Evolutionary conservation across 2,329 filamentous ascomycete species (phyloP), one percentile per base, ranked within the genome.

Genomic region (Colletotrichum filicis): DNA sequence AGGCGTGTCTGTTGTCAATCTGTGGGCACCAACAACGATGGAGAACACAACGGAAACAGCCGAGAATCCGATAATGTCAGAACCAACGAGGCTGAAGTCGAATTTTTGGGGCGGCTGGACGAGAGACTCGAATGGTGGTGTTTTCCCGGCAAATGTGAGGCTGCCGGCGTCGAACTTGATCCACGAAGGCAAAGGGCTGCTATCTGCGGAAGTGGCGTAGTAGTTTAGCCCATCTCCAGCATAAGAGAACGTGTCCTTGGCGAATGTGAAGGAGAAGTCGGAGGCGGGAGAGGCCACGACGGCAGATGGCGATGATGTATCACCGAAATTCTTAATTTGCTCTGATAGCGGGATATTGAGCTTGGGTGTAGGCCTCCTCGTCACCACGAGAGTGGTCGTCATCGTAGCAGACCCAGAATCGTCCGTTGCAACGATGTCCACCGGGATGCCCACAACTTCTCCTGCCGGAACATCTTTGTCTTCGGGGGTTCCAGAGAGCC

Each of bases 151-250:
- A 77, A 97, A 97, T 0, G 87, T 87, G 52, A 97, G 83, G 0
- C 82, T 86, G 2, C 79, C 79, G 1, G 88, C 79, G 76, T 97
- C 89, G 78, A 98, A 98, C n/a, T 84, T 84, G 57, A 97, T 85
- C 95, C 95, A 98, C 0, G 94, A 92, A 24, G 95, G 95, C 46
- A 98, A 84, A 46, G 95, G 95, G n/a, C 93, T 94, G 78, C 94
- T 93, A 78, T 96, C 89, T 5, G 86, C 87, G 4, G 94, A 93
- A 3, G 93, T 91, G 9, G 94, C 94, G 79, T 97, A 96, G 81
- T 95, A 97, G 71, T 91, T 90, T 63, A 92, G 86, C 19, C 82
- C 84, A 11, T 85, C 83, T 3, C 82, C 82, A 4, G 86, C 83
- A 55, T 88, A 83, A n/a, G 85, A 84, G 80, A 97, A 97, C 0